phyloP scores from a whole-genome alignment of 768 basidiomycete species.

The Macrocybe gigantea region DNA sequence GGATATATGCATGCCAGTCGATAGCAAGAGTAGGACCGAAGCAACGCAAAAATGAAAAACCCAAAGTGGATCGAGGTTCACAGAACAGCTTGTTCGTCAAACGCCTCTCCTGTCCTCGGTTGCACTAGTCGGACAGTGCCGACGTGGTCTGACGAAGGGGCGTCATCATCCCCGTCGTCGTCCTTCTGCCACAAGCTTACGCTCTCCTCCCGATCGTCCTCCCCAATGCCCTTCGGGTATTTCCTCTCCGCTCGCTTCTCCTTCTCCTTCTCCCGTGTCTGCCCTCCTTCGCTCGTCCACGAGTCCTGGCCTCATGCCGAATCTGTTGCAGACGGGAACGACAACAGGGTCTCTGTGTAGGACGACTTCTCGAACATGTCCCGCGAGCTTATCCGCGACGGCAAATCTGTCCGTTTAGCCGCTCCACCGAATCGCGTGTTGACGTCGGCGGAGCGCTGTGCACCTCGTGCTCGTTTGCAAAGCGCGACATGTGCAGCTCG shows the following conservation, averaged over 20 bases:
- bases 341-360: slow-evolving; percentile 30
- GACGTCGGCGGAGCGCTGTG: slow-evolving; percentile 44
- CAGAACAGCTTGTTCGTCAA: too few species aligned
- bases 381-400: slow-evolving; percentile 26
- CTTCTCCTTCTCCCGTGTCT: slow-evolving; percentile 2
- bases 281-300: slow-evolving; percentile 29
- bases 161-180: not conserved
- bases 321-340: slow-evolving; percentile 50
- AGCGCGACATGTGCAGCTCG: not conserved
- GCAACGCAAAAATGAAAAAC: too few species aligned
- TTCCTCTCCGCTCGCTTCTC: slow-evolving; percentile 27
- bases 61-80: too few species aligned
- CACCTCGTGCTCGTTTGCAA: slow-evolving; percentile 25
- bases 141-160: slow-evolving; percentile 2
- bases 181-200: slow-evolving; percentile 38
- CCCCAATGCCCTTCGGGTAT: slow-evolving; percentile 42
- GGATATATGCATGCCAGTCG: too few species aligned
- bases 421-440: slow-evolving; percentile 23
- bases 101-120: too few species aligned
- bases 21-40: too few species aligned
- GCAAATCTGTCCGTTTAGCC: slow-evolving; percentile 5
- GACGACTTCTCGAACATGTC: slow-evolving; percentile 28
- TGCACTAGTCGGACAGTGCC: too few species aligned
- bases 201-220: slow-evolving; percentile 60
- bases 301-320: slow-evolving; percentile 32